phyloP scores from a whole-genome alignment of 192 early-diverging fungal species.

The Dimargaris xerosporica region DNA sequence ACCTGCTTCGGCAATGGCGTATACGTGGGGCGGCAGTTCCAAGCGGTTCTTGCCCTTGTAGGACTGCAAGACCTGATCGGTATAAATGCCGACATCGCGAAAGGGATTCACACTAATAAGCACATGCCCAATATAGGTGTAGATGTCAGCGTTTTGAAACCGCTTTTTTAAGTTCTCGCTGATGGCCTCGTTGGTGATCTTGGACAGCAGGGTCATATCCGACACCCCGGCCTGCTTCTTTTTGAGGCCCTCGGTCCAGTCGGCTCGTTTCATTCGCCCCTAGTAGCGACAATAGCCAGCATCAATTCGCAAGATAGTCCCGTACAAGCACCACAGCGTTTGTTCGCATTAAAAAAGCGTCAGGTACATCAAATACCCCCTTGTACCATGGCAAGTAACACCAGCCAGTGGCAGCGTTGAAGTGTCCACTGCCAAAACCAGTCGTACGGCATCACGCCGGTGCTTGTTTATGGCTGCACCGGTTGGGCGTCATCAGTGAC shows the following conservation, averaged over 20 bases:
- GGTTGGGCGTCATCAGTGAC: too few species aligned
- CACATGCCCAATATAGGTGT: slow-evolving; percentile 94
- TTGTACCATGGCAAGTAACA: too few species aligned
- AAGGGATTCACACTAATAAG: slow-evolving; percentile 91
- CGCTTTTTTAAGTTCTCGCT: slow-evolving; percentile 87
- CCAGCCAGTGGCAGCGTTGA: too few species aligned
- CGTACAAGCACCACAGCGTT: too few species aligned
- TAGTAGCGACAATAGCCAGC: too few species aligned
- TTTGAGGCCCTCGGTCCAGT: slow-evolving; percentile 57
- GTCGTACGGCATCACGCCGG: too few species aligned
- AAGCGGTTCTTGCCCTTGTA: slow-evolving; percentile 77
- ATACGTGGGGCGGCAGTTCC: slow-evolving; percentile 93
- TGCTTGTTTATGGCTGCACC: too few species aligned
- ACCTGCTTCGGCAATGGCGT: slow-evolving; percentile 82
- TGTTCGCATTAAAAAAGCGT: too few species aligned
- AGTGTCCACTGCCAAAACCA: too few species aligned
- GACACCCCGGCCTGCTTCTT: slow-evolving; percentile 68
- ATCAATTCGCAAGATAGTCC: too few species aligned
- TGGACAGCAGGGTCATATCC: slow-evolving; percentile 85
- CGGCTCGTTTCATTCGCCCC: slow-evolving; percentile 33
- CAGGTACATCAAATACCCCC: too few species aligned
- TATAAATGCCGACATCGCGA: slow-evolving; percentile 89
- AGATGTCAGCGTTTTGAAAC: slow-evolving; percentile 72
- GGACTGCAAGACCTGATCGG: slow-evolving; percentile 67
- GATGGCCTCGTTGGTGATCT: slow-evolving; percentile 90